Conservation (phyloP, 2,329 filamentous ascomycete genomes). For the Colletotrichum brevisporum region DNA sequence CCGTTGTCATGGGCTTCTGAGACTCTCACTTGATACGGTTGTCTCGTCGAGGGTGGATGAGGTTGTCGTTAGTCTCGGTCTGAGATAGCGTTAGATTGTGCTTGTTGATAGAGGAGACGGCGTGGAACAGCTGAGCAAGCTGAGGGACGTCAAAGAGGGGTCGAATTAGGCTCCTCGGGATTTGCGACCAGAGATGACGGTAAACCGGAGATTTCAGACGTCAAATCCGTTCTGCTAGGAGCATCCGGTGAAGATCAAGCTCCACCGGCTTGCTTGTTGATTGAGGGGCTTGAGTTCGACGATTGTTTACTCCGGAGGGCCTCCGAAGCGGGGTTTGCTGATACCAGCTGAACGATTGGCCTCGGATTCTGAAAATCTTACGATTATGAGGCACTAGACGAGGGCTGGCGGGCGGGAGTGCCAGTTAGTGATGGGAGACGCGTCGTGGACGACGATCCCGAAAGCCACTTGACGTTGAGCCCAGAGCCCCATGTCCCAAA, state of each 20-base stretch:
- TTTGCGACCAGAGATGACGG: neutral
- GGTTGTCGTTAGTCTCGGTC: neutral
- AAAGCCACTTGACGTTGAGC: slow-evolving; percentile 6
- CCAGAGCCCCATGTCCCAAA: neutral
- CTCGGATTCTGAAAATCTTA: slow-evolving; percentile 1
- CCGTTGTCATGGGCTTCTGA: slow-evolving; percentile 3
- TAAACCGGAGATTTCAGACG: neutral
- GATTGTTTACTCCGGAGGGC: slow-evolving; percentile 5
- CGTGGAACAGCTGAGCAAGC: slow-evolving; percentile 1
- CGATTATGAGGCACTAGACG: neutral
- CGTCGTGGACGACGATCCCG: slow-evolving; percentile 9
- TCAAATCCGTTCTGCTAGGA: too few relatives aligned
- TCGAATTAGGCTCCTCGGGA: slow-evolving; percentile 3
- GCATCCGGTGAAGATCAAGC: neutral
- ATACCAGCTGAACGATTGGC: neutral
- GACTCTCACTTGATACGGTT: neutral
- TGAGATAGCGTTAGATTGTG: slow-evolving; percentile 1
- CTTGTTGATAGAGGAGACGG: slow-evolving; percentile 4
- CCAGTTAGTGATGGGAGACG: slow-evolving; percentile 6
- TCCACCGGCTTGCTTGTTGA: neutral
- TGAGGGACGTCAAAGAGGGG: neutral
- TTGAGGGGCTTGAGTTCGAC: neutral
- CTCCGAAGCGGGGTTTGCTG: slow-evolving; percentile 5
- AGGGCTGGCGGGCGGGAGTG: slow-evolving; percentile 12
- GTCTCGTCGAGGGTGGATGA: neutral